phyloP scores from a whole-genome alignment of 805 yeast species.

The Spencermartinsiella europaea region DNA sequence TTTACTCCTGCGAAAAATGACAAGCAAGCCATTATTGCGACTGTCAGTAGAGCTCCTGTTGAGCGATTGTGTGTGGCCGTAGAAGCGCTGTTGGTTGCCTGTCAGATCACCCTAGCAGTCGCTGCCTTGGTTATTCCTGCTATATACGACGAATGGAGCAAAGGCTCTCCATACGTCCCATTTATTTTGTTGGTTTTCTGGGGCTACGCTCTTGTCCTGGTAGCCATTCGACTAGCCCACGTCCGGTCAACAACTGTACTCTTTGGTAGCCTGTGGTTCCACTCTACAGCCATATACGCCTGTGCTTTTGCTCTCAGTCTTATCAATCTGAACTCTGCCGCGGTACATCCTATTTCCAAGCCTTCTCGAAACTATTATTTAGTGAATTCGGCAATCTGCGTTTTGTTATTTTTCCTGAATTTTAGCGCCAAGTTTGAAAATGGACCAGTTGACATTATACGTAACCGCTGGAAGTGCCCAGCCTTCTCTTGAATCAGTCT shows the following conservation, averaged over 20 bases:
- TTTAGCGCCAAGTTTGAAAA: too few relatives aligned
- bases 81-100: constrained; percentile 23
- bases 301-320: constrained; percentile 19
- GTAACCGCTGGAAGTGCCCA: constrained; percentile 40
- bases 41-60: constrained; percentile 25
- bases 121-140: too few relatives aligned
- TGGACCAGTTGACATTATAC: constrained; percentile 53
- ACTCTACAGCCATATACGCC: constrained; percentile 23
- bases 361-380: constrained; percentile 18
- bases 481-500: constrained; percentile 73
- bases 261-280: constrained; percentile 26
- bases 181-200: constrained; percentile 16
- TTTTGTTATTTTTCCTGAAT: constrained; percentile 44
- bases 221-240: constrained; percentile 21
- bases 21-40: too few relatives aligned
- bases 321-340: constrained; percentile 22
- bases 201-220: constrained; percentile 25
- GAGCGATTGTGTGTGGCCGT: constrained; percentile 25
- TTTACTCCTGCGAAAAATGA: too few relatives aligned
- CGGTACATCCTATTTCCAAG: constrained; percentile 20
- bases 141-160: too few relatives aligned
- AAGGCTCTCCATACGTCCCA: too few relatives aligned
- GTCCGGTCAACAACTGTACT: constrained; percentile 13
- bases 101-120: constrained; percentile 20
- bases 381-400: constrained; percentile 38